These are phyloP conservation scores for Zygoascus hellenicus DNA, from an alignment of 1,139 yeast species.

Conservation along the genomic window DNA sequence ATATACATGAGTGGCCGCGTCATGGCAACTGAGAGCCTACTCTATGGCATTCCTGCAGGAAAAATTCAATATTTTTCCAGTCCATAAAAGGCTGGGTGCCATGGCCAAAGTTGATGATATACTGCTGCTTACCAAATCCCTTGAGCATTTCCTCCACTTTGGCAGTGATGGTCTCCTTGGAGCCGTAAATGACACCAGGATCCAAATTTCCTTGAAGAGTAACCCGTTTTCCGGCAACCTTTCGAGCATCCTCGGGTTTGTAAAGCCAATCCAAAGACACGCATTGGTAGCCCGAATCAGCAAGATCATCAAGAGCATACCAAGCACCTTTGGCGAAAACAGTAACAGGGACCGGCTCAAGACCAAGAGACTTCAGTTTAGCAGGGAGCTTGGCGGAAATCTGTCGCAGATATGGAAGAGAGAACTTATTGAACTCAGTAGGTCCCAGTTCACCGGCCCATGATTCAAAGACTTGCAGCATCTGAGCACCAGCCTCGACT, in stretches of 20 bases:
- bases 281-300: slow-evolving; percentile 77
- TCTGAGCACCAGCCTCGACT: slow-evolving; percentile 96
- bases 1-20: slow-evolving; percentile 1
- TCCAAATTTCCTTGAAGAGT: slow-evolving; percentile 93
- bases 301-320: slow-evolving; percentile 87
- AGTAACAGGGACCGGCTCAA: slow-evolving; percentile 62
- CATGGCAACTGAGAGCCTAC: slow-evolving; percentile 41
- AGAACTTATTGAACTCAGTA: slow-evolving; percentile 76
- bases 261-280: slow-evolving; percentile 92
- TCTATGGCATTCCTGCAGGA: slow-evolving; percentile 82
- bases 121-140: slow-evolving; percentile 85
- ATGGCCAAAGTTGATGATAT: slow-evolving; percentile 92
- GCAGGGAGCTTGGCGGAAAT: slow-evolving; percentile 64
- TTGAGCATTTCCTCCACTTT: slow-evolving; percentile 84
- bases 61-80: slow-evolving; percentile 79
- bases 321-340: slow-evolving; percentile 96
- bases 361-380: slow-evolving; percentile 65
- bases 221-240: slow-evolving; percentile 70
- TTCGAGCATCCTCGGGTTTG: slow-evolving; percentile 80
- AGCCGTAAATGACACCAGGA: slow-evolving; percentile 91
- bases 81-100: slow-evolving; percentile 98
- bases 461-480: slow-evolving; percentile 92
- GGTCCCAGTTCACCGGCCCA: slow-evolving; percentile 99
- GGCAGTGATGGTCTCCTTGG: slow-evolving; percentile 67
- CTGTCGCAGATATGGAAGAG: slow-evolving; percentile 79